A percentile compares a stretch with the other conserved stretches of the same genome.
These are phyloP conservation scores for Saprolegnia diclina DNA, from an alignment of 352 stramenopile species.

Conservation along the genomic window DNA sequence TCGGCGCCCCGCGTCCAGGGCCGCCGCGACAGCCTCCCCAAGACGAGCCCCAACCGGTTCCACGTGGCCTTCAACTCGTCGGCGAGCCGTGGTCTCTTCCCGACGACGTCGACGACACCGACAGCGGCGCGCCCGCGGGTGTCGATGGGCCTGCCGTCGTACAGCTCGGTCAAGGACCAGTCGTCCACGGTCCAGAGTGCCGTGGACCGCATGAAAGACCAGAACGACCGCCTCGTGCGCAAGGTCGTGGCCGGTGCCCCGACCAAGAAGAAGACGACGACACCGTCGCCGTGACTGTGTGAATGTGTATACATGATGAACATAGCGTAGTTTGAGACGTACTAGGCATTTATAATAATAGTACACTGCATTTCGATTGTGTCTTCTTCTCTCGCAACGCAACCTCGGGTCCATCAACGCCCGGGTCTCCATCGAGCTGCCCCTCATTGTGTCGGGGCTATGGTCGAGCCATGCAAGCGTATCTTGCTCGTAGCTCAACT, in stretches of 20 bases:
- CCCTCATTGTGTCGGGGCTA: too few species aligned
- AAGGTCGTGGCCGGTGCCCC: neutral
- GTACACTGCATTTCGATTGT: neutral
- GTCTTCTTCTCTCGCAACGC: too few species aligned
- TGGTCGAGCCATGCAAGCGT: too few species aligned
- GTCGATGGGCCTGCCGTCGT: neutral
- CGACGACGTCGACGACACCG: neutral
- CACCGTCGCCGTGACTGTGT: too few species aligned
- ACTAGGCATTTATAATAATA: neutral
- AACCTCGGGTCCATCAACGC: too few species aligned
- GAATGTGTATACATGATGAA: neutral
- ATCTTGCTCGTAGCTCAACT: too few species aligned
- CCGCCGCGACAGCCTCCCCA: neutral
- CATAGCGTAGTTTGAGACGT: neutral
- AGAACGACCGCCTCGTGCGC: neutral
- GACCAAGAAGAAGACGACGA: neutral
- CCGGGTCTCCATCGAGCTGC: too few species aligned
- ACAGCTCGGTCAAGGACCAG: neutral
- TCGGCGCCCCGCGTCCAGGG: neutral
- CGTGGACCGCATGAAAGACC: conserved; percentile 4
- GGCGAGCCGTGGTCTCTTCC: conserved; percentile 1
- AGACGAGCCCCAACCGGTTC: neutral
- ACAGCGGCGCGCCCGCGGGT: neutral
- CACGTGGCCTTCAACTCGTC: conserved; percentile 10
- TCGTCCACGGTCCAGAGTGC: neutral